Evolutionary conservation across 2,329 filamentous ascomycete genomes (phyloP).

Genomic region (Apiospora rasikravindrae): DNA sequence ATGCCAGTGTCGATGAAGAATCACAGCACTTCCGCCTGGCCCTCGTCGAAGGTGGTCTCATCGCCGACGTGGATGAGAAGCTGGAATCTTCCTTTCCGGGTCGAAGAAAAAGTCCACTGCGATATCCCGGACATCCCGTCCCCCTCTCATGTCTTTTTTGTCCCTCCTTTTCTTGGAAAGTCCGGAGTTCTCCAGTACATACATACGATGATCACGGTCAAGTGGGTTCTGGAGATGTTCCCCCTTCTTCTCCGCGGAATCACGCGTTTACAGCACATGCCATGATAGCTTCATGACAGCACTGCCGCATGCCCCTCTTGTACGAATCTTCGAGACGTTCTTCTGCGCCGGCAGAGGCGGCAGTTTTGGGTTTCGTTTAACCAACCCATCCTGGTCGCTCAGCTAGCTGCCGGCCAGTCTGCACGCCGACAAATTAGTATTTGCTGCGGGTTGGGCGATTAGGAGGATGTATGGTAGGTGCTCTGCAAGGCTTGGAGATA

Average conservation of each 20-base stretch:
- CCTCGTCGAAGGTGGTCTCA: not conserved
- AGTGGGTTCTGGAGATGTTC: not conserved
- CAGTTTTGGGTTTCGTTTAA: slow-evolving; percentile 7
- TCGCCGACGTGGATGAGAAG: not conserved
- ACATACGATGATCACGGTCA: not conserved
- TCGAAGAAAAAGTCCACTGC: not conserved
- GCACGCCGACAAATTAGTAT: not conserved
- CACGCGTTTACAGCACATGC: not conserved
- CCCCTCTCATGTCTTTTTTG: not conserved
- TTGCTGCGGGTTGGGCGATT: not conserved
- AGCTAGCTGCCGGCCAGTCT: not conserved
- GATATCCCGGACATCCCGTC: not conserved
- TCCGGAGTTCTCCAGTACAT: slow-evolving; percentile 1
- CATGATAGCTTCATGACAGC: not conserved
- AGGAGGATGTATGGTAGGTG: not conserved
- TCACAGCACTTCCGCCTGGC: not conserved
- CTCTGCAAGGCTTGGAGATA: not conserved
- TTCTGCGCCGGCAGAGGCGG: not conserved
- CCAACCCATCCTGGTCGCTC: not conserved
- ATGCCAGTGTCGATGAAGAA: not conserved
- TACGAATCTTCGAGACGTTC: not conserved
- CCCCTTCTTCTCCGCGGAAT: not conserved
- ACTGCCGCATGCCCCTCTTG: not conserved
- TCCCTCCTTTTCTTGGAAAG: not conserved
- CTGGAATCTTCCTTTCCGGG: slow-evolving; percentile 1